These are phyloP conservation scores for thale cress (Arabidopsis thaliana) DNA, from an alignment of 345 rosid species.

Conservation along the genomic window TAIR10.1 NC_003075.7:11217501-11218000, in stretches of 20 bases:
- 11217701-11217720: slow-evolving; percentile 85
- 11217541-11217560: slow-evolving; percentile 86
- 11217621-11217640: slow-evolving; percentile 88
- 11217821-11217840: slow-evolving; percentile 85
- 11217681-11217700: slow-evolving; percentile 85
- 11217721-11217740: slow-evolving; percentile 86
- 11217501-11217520: slow-evolving; percentile 66
- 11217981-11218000: slow-evolving; percentile 50
- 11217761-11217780: slow-evolving; percentile 81
- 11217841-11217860: slow-evolving; percentile 90
- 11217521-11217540: slow-evolving; percentile 79
- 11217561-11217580: slow-evolving; percentile 98
- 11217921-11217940: slow-evolving; percentile 90
- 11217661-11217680: slow-evolving; percentile 66
- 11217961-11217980: slow-evolving; percentile 49
- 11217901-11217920: slow-evolving; percentile 90
- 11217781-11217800: slow-evolving; percentile 91
- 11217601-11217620: slow-evolving; percentile 74
- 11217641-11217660: slow-evolving; percentile 75
- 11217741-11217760: slow-evolving; percentile 96
- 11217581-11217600: slow-evolving; percentile 86
- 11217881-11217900: slow-evolving; percentile 89
- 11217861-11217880: slow-evolving; percentile 95
- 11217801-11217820: slow-evolving; percentile 91
- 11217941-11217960: slow-evolving; percentile 93